Evolutionary conservation across 176 grass and related monocot species (phyloP).

Genomic region (Tillandsia fasciculata): DNA sequence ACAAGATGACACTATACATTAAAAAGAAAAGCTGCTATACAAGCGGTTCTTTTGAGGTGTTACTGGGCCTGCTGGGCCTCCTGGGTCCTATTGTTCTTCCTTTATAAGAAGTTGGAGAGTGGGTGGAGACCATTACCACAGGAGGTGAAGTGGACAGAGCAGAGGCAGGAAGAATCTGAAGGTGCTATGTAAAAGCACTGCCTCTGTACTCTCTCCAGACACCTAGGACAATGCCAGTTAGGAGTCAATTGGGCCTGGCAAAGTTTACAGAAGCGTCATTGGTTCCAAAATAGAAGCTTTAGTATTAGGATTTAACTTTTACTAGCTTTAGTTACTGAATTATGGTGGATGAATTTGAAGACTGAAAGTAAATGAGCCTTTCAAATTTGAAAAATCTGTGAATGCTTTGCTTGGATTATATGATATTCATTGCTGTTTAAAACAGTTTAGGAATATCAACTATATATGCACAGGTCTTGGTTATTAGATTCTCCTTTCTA

Average conservation of each 20-base stretch:
- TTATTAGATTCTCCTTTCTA: too few species aligned
- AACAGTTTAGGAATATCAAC: too few species aligned
- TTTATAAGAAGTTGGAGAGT: background rate
- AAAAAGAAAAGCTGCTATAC: background rate
- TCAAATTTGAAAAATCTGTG: too few species aligned
- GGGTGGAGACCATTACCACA: background rate
- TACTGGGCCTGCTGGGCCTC: background rate
- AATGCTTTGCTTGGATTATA: too few species aligned
- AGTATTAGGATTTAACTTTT: too few species aligned
- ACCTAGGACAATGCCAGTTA: background rate
- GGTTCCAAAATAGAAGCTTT: background rate
- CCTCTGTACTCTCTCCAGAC: background rate
- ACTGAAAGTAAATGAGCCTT: too few species aligned
- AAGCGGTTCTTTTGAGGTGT: constrained; percentile 6
- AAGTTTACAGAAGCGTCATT: background rate
- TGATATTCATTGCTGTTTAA: too few species aligned
- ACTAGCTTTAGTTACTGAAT: too few species aligned
- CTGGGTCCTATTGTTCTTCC: background rate
- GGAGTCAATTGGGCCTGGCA: background rate
- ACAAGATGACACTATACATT: background rate
- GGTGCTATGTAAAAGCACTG: background rate
- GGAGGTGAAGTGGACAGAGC: background rate
- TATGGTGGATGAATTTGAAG: too few species aligned
- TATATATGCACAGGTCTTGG: too few species aligned
- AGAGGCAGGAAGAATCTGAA: background rate